Conservation (phyloP, 768 basidiomycete genomes). For the Lactifluus piperatus region DNA sequence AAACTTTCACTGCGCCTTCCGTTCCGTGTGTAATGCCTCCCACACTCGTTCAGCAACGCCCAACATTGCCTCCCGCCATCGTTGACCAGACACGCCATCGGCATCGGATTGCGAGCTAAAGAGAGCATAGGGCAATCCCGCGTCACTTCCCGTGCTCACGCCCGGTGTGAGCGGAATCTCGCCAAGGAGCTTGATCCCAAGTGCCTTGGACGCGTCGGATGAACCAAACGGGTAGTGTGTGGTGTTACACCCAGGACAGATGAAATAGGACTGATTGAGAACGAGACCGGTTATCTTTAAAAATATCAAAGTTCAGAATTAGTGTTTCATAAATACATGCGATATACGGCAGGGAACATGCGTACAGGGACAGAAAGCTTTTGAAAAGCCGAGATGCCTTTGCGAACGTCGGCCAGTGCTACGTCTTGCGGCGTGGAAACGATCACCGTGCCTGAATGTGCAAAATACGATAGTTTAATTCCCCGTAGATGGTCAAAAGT, state of each 20-base stretch:
- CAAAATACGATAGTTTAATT: background rate
- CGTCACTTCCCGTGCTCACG: conserved; percentile 67
- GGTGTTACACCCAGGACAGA: conserved; percentile 62
- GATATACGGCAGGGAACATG: conserved; percentile 23
- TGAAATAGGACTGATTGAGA: conserved; percentile 81
- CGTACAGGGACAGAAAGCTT: conserved; percentile 85
- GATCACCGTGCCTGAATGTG: conserved; percentile 74
- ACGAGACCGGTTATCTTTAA: conserved; percentile 75
- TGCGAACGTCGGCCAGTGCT: conserved; percentile 82
- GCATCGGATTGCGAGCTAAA: conserved; percentile 2
- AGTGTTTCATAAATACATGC: too few relatives aligned
- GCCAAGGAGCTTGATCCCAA: conserved; percentile 60
- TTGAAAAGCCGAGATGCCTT: conserved; percentile 87
- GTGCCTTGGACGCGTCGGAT: conserved; percentile 43
- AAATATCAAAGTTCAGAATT: too few relatives aligned
- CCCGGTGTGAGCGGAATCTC: conserved; percentile 73
- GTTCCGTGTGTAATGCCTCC: conserved; percentile 15
- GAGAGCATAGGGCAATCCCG: conserved; percentile 47
- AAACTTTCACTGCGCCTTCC: background rate
- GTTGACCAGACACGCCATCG: conserved; percentile 10
- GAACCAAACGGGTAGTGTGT: conserved; percentile 65
- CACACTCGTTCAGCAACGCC: conserved; percentile 27
- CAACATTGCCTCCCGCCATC: conserved; percentile 26
- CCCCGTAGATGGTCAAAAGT: too few relatives aligned
- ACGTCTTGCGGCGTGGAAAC: conserved; percentile 96